A percentile compares a stretch with the other conserved stretches of the same genome.
These are phyloP conservation scores for Acanthamoeba royreba DNA, from an alignment of 208 protist species.

Conservation along the genomic window DNA sequence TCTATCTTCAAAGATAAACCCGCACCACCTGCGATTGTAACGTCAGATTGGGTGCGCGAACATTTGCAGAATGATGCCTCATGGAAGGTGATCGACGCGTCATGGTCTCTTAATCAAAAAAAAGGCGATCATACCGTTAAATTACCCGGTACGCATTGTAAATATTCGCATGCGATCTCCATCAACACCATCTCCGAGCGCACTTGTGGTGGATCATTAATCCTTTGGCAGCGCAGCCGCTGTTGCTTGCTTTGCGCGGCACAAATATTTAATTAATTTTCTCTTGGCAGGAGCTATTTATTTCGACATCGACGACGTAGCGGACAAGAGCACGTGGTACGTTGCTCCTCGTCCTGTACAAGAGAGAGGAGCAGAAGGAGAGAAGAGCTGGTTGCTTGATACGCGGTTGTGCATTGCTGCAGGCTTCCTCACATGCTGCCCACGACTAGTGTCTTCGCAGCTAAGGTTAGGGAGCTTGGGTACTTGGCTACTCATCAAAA, in stretches of 20 bases:
- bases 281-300: neutral
- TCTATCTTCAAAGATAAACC: too few relatives aligned
- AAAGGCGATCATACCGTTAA: neutral
- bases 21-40: neutral
- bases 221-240: neutral
- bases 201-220: neutral
- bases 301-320: neutral
- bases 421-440: slow-evolving; percentile 27
- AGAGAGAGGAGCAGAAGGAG: too few relatives aligned
- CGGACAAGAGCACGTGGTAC: neutral
- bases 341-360: too few relatives aligned
- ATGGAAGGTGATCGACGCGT: neutral
- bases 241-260: neutral
- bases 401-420: neutral
- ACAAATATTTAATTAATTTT: neutral
- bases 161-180: neutral
- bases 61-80: neutral
- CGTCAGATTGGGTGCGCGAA: neutral
- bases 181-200: neutral
- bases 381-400: neutral
- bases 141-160: neutral
- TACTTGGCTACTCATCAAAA: neutral
- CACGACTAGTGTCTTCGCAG: neutral
- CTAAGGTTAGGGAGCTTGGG: neutral
- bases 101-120: neutral